A percentile compares a stretch with the other conserved stretches of the same genome.
phyloP scores from a whole-genome alignment of 305 asterid species.

The Galium porrigens region DNA sequence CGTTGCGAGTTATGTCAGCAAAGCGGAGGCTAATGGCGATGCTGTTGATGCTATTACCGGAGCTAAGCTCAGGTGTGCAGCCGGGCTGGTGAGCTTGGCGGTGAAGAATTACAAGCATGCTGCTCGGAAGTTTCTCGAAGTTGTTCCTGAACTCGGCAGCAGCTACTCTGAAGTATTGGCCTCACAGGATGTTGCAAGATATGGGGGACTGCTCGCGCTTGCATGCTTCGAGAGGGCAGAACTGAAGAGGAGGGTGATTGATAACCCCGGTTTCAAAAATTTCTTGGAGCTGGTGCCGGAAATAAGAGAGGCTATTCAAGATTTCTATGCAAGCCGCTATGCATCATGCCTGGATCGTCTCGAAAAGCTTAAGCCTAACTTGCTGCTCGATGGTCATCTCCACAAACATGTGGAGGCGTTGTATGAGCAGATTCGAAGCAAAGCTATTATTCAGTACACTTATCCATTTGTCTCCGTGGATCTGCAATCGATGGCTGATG shows the following conservation, averaged over 20 bases:
- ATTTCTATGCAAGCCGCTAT: conserved; percentile 68
- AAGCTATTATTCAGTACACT: conserved; percentile 90
- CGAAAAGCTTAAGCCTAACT: conserved; percentile 64
- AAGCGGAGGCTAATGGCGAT: conserved; percentile 77
- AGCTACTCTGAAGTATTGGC: conserved; percentile 66
- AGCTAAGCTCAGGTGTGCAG: conserved; percentile 69
- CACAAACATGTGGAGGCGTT: conserved; percentile 84
- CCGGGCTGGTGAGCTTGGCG: conserved; percentile 77
- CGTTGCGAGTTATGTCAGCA: conserved; percentile 69
- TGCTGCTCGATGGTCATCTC: conserved; percentile 79
- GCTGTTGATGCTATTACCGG: conserved; percentile 47
- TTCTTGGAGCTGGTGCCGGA: conserved; percentile 87
- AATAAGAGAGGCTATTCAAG: conserved; percentile 76
- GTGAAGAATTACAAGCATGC: conserved; percentile 27
- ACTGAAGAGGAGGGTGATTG: conserved; percentile 85
- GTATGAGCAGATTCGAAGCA: conserved; percentile 76
- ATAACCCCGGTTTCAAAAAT: conserved; percentile 57
- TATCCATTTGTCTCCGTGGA: conserved; percentile 85
- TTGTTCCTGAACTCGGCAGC: conserved; percentile 64
- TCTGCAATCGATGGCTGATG: conserved; percentile 83
- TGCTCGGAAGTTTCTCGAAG: conserved; percentile 63
- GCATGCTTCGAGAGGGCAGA: conserved; percentile 85
- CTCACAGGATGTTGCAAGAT: conserved; percentile 88
- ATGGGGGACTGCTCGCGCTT: conserved; percentile 85
- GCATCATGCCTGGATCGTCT: conserved; percentile 87